Base-by-base conservation (phyloP, 2,329 filamentous ascomycete species). In the Arthrobotrys sinensis region DNA sequence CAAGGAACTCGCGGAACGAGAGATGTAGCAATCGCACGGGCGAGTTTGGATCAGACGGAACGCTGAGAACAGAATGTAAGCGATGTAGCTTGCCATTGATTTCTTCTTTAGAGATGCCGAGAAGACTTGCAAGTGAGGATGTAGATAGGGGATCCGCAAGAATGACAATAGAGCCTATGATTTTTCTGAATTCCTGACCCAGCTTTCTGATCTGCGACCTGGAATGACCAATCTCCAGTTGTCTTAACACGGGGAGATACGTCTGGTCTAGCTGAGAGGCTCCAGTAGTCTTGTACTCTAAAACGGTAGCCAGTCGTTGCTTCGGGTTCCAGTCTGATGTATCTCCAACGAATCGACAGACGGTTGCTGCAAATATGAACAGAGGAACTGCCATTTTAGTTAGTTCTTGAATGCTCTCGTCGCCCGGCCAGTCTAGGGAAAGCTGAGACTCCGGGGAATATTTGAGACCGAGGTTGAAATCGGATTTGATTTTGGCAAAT, bases 351-450 rank as follows among this genome's bases (percentile, higher is more conserved):
- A 82, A 83, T 6, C 80, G 82, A 79, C 81, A 83, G 8, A 80
- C 67, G 21, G 82, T 83, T 28, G 80, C 75, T 19, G 81, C 80
- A 73, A 76, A 82, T 46, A 83, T 83, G 72, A 83, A 83, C 43
- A 83, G 71, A 8, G 79, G 52, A 66, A 46, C 62, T 1, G 82
- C 79, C 32, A 50, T 80, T 48, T 75, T 24, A 32, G 80, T 76
- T 19, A 83, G 72, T 10, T 21, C 34, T 8, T 77, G 8, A 34
- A 81, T 79, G 24, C 48, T 64, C 8, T 77, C 50, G 24, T 81
- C 43, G 7, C 77, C 77, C 10, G 79, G 80, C 80, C 80, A 68
- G 45, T 67, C 48, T 6, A 19, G 34, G 34, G 64, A 79, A 24
- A 69, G 28, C 32, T 28, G 36, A 46, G 7, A 55, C 3, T 50